Base-by-base conservation (phyloP, 148 eudicot species). In the Fallopia convolvulus region DNA sequence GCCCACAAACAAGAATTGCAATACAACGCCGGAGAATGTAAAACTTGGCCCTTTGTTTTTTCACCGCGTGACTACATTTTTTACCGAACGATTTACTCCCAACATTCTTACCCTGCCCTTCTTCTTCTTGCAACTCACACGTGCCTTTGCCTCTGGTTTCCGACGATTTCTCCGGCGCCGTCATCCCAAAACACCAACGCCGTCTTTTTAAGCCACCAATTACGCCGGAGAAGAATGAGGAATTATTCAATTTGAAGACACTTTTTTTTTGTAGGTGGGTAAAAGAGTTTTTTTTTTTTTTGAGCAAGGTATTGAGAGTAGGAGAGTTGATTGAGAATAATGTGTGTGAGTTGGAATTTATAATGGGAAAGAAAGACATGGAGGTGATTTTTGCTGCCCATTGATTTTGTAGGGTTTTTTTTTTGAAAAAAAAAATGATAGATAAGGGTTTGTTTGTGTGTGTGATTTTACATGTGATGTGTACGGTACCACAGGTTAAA, bases 11-110 rank as follows among this genome's bases (percentile, higher is more conserved):
- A 20, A 77, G 70, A 68, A 46, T 21, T 5, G 26, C n/a, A 65
- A 68, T 21, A 46, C 74, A 87, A 6, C 90, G 84, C 26, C 90
- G 78, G 63, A 87, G 79, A 72, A 87, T 85, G 80, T 87, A 87
- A 52, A 87, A 87, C 50, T 82, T 87, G 17, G 88, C 90, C 47
- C 86, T 58, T 75, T 87, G 85, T 76, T 82, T 78, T 79, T 82
- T 87, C 23, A 82, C 90, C 77, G 83, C 21, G 20, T 78, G 83
- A 44, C 85, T 80, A 80, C 86, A 85, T 49, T 78, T 87, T 81
- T 87, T 70, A 11, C 86, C 81, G 15, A 87, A 76, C 39, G 90
- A 81, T 60, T 68, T 78, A 42, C 55, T 39, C 20, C 15, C 7
- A 3, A n/a, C 75, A n/a, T 41, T 23, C 41, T 26, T 72, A 41